Base-by-base conservation (phyloP, 2,329 filamentous ascomycete genomes). In the Penicillium aurantiogriseum region DNA sequence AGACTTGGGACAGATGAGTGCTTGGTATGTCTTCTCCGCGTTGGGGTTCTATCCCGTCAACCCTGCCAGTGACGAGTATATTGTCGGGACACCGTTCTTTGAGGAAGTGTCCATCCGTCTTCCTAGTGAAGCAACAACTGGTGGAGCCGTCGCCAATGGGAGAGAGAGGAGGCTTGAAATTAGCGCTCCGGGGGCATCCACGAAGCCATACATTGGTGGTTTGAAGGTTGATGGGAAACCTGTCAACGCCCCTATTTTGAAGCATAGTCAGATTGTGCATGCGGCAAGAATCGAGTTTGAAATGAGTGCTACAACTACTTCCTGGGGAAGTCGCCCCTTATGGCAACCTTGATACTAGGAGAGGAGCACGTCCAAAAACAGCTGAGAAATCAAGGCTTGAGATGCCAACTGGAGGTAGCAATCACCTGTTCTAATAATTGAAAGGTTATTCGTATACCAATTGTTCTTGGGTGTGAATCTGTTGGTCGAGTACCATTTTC, bases 1-100 rank as follows among this genome's bases (percentile, higher is more conserved):
- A 58, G 78, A 81, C 61, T 66, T 81, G 4, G 79, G 79, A 2
- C 79, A 81, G 68, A 81, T 80, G 78, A 80, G 77, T 57, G 77
- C 78, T 0, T 81, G 78, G 78, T 80, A 80, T 51, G 66, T 80
- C 5, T 79, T 81, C 54, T 79, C 77, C 0, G 76, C 78, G 5
- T 61, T 81, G 10, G 79, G 78, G 0, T 80, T 81, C 62, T 81
- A 80, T 58, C 79, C 79, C 0, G 70, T 80, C 39, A 77, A 80
- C 55, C 72, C 79, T 0, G 77, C 77, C 1, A 69, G 72, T 6
- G 76, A 79, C 38, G 74, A 79, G 57, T 81, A 81, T 62, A 65
- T 80, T 5, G 68, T 80, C 15, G 78, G 77, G 0, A 69, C 76
- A 7, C 79, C 79, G 0, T 78, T 80, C 53, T 81, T 81, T 51